Percentiles rank a stretch among this genome's conserved stretches.
Conservation (phyloP, 2,329 filamentous ascomycete genomes). For the Trichoderma endophyticum region DNA sequence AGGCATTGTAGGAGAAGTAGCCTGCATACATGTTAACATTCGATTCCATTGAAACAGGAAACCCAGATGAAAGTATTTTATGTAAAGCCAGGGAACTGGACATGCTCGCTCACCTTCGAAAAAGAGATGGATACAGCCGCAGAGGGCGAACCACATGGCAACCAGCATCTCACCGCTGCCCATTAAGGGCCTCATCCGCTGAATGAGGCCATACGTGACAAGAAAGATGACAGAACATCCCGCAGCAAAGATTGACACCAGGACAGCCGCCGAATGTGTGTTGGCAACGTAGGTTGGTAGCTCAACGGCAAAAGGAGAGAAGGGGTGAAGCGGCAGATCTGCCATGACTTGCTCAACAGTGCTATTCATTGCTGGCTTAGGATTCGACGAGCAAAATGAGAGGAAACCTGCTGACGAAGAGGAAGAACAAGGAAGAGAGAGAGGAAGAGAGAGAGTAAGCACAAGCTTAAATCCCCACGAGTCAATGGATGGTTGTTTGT, state of each 20-base stretch:
- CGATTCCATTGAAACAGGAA: not conserved
- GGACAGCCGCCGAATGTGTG: constrained; percentile 53
- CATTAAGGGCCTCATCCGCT: constrained; percentile 51
- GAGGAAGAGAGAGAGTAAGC: not conserved
- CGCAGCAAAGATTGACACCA: constrained; percentile 58
- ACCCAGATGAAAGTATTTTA: accelerated
- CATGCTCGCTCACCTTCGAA: constrained; percentile 36
- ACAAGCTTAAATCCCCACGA: not conserved
- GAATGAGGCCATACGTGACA: constrained; percentile 52
- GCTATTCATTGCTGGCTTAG: not conserved
- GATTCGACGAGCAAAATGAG: not conserved
- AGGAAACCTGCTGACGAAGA: not conserved
- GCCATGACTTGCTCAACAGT: constrained; percentile 11
- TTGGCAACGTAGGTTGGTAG: constrained; percentile 66
- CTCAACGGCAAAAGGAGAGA: constrained; percentile 63
- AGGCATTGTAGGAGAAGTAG: constrained; percentile 47
- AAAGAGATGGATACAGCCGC: constrained; percentile 49
- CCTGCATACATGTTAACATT: constrained; percentile 30
- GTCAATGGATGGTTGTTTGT: not conserved
- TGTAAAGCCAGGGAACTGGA: not conserved
- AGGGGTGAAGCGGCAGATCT: constrained; percentile 52
- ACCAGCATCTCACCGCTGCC: constrained; percentile 53
- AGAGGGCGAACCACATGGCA: constrained; percentile 74
- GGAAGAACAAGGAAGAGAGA: not conserved
- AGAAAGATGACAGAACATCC: constrained; percentile 57